Evolutionary conservation across 495 filamentous ascomycete genomes (phyloP).

Genomic region (Aspergillus cristatus): DNA sequence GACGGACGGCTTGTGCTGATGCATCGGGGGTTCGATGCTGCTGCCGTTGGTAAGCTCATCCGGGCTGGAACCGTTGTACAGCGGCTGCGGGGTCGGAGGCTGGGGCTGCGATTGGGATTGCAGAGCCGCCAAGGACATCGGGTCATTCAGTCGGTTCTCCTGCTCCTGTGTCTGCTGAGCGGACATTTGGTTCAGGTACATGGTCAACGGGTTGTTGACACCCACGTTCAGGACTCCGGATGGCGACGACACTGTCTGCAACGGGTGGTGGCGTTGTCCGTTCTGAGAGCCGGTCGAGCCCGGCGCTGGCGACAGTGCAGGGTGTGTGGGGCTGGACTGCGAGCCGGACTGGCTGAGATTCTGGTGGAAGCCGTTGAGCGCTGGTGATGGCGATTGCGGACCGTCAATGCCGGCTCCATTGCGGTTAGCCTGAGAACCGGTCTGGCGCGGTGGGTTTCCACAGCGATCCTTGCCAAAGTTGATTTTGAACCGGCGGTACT

Average conservation of each 20-base stretch:
- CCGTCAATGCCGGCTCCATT: conserved; percentile 41
- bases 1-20: conserved; percentile 48
- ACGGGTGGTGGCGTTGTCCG: conserved; percentile 36
- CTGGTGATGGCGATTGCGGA: conserved; percentile 54
- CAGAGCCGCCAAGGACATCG: conserved; percentile 37
- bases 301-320: conserved; percentile 46
- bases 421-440: conserved; percentile 50
- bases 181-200: conserved; percentile 84
- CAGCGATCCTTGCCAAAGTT: conserved; percentile 99
- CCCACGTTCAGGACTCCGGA: conserved; percentile 69
- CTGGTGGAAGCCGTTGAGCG: conserved; percentile 40
- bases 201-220: conserved; percentile 80
- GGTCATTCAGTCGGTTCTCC: conserved; percentile 41
- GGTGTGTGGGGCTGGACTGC: conserved; percentile 60
- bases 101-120: conserved; percentile 58
- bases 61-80: conserved; percentile 40
- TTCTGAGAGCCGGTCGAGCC: conserved; percentile 48
- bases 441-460: conserved; percentile 89
- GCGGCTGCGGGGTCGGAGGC: conserved; percentile 38
- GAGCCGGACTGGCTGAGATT: conserved; percentile 50
- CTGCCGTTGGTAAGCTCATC: conserved; percentile 49
- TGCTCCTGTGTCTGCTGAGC: conserved; percentile 64
- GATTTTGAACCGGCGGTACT: conserved; percentile 97
- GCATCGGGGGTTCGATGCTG: conserved; percentile 35
- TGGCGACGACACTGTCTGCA: conserved; percentile 48